These are phyloP conservation scores for Tetracladium setigerum DNA, from an alignment of 495 filamentous ascomycete genomes.

Conservation along the genomic window DNA sequence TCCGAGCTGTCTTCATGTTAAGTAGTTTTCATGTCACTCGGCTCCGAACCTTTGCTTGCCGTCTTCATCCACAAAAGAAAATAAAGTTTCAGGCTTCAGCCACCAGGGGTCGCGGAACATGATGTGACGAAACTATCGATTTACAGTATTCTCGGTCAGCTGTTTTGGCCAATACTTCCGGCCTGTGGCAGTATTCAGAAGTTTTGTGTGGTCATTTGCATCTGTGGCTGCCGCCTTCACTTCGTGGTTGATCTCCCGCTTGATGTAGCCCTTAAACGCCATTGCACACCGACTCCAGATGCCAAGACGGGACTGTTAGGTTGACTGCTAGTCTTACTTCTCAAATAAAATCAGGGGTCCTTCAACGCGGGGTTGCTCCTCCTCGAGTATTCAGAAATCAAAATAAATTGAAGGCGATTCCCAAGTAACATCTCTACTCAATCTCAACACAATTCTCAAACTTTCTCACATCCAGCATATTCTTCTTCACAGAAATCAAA, in stretches of 20 bases:
- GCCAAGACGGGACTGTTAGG: neutral
- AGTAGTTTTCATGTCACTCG: no score
- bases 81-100: no score
- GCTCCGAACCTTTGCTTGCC: no score
- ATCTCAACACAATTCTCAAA: neutral
- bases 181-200: no score
- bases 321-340: neutral
- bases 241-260: neutral
- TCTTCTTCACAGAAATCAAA: slow-evolving; percentile 1
- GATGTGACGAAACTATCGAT: no score
- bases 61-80: no score
- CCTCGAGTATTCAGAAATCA: neutral
- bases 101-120: no score
- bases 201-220: no score
- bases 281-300: slow-evolving; percentile 2
- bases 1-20: no score
- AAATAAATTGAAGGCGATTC: neutral
- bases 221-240: no score
- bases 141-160: no score
- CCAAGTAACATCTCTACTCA: neutral
- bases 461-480: neutral
- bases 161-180: no score
- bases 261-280: slow-evolving; percentile 1
- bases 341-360: neutral
- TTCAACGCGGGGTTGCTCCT: neutral